Evolutionary conservation across 768 basidiomycete species (phyloP).

Genomic region (Tylopilus plumbeoviolaceoides): DNA sequence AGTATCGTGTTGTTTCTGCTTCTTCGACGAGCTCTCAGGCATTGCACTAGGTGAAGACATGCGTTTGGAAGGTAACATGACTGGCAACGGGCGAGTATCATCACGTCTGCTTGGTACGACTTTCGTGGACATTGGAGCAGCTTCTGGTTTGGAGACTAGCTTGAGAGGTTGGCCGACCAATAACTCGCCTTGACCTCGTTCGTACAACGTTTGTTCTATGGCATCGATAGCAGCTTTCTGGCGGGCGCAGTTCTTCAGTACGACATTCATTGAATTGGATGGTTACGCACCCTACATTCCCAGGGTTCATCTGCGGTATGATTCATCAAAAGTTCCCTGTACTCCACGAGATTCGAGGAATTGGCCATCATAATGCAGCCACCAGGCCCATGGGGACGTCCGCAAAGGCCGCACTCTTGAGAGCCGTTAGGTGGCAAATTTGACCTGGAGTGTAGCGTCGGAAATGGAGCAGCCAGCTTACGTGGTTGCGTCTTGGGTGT

Average conservation of each 20-base stretch:
- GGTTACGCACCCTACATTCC: slow-evolving; percentile 52
- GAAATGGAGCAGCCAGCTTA: not conserved
- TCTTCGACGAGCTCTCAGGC: slow-evolving; percentile 33
- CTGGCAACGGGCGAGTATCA: not conserved
- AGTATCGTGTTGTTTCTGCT: slow-evolving; percentile 28
- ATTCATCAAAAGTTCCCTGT: slow-evolving; percentile 60
- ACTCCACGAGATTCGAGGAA: slow-evolving; percentile 65
- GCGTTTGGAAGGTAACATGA: slow-evolving; percentile 34
- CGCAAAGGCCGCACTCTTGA: slow-evolving; percentile 60
- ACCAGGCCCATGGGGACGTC: slow-evolving; percentile 43
- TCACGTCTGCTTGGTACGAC: not conserved
- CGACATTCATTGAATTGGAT: not conserved
- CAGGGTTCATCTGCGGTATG: slow-evolving; percentile 64
- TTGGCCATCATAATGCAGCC: slow-evolving; percentile 61
- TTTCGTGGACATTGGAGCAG: slow-evolving; percentile 15
- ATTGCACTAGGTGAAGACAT: slow-evolving; percentile 28
- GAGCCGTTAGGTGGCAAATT: slow-evolving; percentile 4
- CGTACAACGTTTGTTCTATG: slow-evolving; percentile 61
- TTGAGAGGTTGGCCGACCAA: slow-evolving; percentile 63
- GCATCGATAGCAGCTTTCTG: slow-evolving; percentile 63
- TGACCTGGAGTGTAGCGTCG: slow-evolving; percentile 1
- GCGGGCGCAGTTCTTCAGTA: slow-evolving; percentile 5
- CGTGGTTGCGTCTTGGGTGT: slow-evolving; percentile 4
- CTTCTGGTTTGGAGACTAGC: slow-evolving; percentile 39
- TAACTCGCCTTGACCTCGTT: slow-evolving; percentile 52